Evolutionary conservation across 805 yeast genomes (phyloP).

Genomic region (Ogataea salicorniae): DNA sequence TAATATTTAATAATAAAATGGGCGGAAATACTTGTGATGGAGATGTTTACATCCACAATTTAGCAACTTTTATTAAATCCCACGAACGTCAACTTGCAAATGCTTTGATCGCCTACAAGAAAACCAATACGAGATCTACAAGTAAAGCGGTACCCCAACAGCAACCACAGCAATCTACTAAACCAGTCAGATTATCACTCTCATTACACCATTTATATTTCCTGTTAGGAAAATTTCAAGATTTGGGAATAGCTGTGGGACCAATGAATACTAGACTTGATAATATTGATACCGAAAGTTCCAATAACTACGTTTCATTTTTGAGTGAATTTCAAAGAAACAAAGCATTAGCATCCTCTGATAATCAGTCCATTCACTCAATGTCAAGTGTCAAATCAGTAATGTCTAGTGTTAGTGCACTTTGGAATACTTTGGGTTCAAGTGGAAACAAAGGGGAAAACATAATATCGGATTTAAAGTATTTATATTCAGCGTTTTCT

Average conservation of each 20-base stretch:
- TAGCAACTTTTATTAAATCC: constrained; percentile 47
- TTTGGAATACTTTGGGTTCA: constrained; percentile 33
- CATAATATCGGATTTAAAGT: constrained; percentile 39
- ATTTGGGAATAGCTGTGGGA: constrained; percentile 46
- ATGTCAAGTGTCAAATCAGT: constrained; percentile 54
- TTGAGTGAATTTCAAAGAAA: constrained; percentile 47
- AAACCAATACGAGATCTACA: constrained; percentile 22
- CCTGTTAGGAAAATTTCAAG: constrained; percentile 52
- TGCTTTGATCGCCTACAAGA: constrained; percentile 50
- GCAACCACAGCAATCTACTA: constrained; percentile 21
- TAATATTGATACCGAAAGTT: constrained; percentile 46
- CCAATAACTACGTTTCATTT: constrained; percentile 50
- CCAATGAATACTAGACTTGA: constrained; percentile 58
- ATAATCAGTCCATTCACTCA: constrained; percentile 48
- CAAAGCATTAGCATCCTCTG: constrained; percentile 30
- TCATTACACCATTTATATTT: constrained; percentile 62
- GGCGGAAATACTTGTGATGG: constrained; percentile 42
- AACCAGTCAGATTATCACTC: constrained; percentile 52
- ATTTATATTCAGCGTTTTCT: constrained; percentile 58
- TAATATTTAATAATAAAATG: constrained; percentile 7
- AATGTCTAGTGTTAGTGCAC: constrained; percentile 40
- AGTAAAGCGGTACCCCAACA: constrained; percentile 1
- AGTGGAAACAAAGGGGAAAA: constrained; percentile 42
- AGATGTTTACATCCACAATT: constrained; percentile 49
- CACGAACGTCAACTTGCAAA: constrained; percentile 58